These are phyloP conservation scores for Penicillium nucicola DNA, from an alignment of 495 filamentous ascomycete species.

Conservation along the genomic window DNA sequence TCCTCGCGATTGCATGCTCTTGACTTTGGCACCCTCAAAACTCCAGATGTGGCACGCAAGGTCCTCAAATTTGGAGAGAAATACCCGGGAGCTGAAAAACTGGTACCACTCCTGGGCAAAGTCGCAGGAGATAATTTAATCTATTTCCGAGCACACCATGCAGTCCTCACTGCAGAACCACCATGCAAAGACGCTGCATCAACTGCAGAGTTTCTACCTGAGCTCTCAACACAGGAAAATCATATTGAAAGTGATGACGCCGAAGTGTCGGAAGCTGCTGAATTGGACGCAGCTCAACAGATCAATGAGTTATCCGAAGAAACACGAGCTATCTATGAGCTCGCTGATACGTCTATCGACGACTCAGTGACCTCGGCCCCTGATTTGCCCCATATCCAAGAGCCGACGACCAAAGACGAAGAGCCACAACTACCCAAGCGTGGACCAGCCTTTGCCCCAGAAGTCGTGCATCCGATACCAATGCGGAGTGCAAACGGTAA, in stretches of 20 bases:
- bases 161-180: constrained; percentile 49
- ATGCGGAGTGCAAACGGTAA: constrained; percentile 1
- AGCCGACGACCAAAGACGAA: constrained; percentile 16
- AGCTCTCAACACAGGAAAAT: constrained; percentile 30
- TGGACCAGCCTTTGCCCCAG: constrained; percentile 46
- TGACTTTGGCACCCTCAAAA: constrained; percentile 48
- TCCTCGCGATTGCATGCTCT: constrained; percentile 50
- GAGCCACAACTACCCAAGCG: constrained; percentile 30
- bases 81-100: constrained; percentile 50
- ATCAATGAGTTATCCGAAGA: constrained; percentile 47
- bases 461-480: constrained; percentile 24
- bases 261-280: constrained; percentile 23
- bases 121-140: constrained; percentile 45
- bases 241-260: constrained; percentile 19
- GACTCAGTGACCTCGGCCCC: constrained; percentile 3
- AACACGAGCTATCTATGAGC: constrained; percentile 34
- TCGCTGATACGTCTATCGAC: constrained; percentile 36
- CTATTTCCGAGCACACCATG: constrained; percentile 56
- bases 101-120: constrained; percentile 48
- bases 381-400: neutral
- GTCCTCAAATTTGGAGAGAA: constrained; percentile 10
- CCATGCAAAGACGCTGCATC: constrained; percentile 29
- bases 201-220: constrained; percentile 27
- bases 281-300: constrained; percentile 40
- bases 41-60: constrained; percentile 26